Base-by-base conservation (phyloP, 2,329 filamentous ascomycete genomes). In the Diaporthe nobilis region DNA sequence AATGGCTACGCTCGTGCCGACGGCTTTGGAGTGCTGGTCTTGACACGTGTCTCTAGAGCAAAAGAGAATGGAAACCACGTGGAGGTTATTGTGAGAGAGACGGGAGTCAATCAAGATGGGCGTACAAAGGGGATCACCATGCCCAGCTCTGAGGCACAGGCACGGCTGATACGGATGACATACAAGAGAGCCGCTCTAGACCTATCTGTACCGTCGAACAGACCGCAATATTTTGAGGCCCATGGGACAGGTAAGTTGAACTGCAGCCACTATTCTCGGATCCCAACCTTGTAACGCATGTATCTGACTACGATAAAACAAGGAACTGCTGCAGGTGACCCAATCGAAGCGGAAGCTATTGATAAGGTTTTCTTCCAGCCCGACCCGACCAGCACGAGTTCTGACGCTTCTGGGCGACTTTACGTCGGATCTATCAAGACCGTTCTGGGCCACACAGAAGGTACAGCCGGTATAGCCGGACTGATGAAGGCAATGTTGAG, bases 1-100 rank as follows among this genome's bases (percentile, higher is more conserved):
- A 83, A 88, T 73, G 90, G 89, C 0, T 91, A 90, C 76, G 87
- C 84, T 0, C 83, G 88, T 20, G 89, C 88, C 3, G 89, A 91
- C 75, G 89, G 88, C 2, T 78, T 87, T 10, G 86, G 17, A 84
- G 84, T 17, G 82, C 82, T 42, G 90, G 89, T 0, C 72, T 90
- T 8, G 47, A 49, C 44, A 49, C 44, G 44, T 22, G 44, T 49
- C 44, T 49, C 44, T 49, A 49, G 44, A 49, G 44, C 44, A 49
- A 49, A 49, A 49, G 80, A 80, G 5, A 88, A 88, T 65, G 86
- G 86, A 0, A 83, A 85, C 55, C 28, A 76, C 0, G 85, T 88
- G 47, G 79, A 83, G 34, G 82, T 81, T 15, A 75, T 88, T 47
- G 84, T 89, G 60, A 83, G 86, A 0, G 85, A 84, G 39, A 85